These are phyloP conservation scores for Mortierella sp. DNA, from an alignment of 371 early-diverging fungal species.

Conservation along the genomic window DNA sequence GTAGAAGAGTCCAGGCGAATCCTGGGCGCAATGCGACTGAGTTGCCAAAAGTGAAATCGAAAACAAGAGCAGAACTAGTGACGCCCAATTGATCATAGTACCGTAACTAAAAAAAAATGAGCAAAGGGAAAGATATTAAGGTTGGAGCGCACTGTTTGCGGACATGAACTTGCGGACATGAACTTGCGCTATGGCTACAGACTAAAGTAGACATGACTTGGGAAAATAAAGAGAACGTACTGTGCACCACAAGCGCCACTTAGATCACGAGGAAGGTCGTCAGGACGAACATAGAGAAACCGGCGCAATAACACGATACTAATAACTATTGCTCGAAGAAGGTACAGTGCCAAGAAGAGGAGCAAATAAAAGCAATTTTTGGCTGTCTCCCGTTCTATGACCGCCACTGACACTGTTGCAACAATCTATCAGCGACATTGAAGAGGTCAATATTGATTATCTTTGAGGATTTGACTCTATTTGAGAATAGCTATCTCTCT, in stretches of 20 bases:
- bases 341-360: slow-evolving; percentile 38
- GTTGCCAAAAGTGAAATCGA: slow-evolving; percentile 43
- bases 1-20: slow-evolving; percentile 42
- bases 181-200: not conserved
- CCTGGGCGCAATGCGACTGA: slow-evolving; percentile 35
- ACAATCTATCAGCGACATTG: slow-evolving; percentile 15
- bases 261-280: slow-evolving; percentile 40
- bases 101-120: slow-evolving; percentile 27
- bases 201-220: slow-evolving; percentile 7
- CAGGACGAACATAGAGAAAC: slow-evolving; percentile 44
- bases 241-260: slow-evolving; percentile 47
- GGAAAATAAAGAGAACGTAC: slow-evolving; percentile 28
- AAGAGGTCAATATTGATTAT: not conserved
- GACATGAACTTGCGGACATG: not conserved
- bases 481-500: not conserved
- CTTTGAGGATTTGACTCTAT: too few relatives aligned
- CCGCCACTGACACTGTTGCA: slow-evolving; percentile 15
- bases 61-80: slow-evolving; percentile 37
- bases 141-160: too few relatives aligned
- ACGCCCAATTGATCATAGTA: slow-evolving; percentile 56
- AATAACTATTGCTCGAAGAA: slow-evolving; percentile 37
- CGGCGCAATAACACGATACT: slow-evolving; percentile 26
- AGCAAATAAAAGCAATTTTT: slow-evolving; percentile 25
- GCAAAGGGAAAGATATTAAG: not conserved
- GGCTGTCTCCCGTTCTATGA: slow-evolving; percentile 29